phyloP scores from a whole-genome alignment of 345 rosid genomes.

The Pseudoturritis turrita region DNA sequence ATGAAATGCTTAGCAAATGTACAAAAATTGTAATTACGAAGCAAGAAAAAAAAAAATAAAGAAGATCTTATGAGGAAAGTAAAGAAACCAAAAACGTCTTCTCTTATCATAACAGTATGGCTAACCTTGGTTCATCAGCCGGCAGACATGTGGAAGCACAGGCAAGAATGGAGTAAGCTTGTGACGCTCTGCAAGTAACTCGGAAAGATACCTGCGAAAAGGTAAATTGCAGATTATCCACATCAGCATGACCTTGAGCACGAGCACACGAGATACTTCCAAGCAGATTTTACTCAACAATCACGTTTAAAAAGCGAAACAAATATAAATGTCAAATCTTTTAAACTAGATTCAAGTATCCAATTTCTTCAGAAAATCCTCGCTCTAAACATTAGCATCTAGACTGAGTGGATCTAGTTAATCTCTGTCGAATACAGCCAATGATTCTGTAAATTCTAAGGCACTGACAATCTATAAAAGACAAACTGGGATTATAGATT shows the following conservation, averaged over 20 bases:
- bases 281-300: background rate
- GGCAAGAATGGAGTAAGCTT: slow-evolving; percentile 72
- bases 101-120: background rate
- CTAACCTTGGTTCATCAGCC: slow-evolving; percentile 85
- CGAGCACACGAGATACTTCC: slow-evolving; percentile 7
- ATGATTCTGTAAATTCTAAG: background rate
- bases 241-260: slow-evolving; percentile 8
- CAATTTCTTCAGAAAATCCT: background rate
- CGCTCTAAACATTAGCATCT: slow-evolving; percentile 1
- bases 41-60: background rate
- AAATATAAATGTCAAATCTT: background rate
- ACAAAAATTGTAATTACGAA: background rate
- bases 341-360: background rate
- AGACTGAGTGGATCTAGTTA: background rate
- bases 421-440: background rate
- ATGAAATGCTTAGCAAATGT: background rate
- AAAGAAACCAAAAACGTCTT: slow-evolving; percentile 3
- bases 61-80: background rate
- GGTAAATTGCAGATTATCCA: background rate
- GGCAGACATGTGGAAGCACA: slow-evolving; percentile 62
- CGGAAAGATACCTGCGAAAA: slow-evolving; percentile 67
- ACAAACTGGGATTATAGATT: background rate
- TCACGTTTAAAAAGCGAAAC: background rate
- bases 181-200: slow-evolving; percentile 71
- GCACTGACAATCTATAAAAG: background rate